Percentiles rank a stretch among this genome's conserved stretches.
phyloP scores from a whole-genome alignment of 2,329 filamentous ascomycete species.

The Fusarium nodosum region DNA sequence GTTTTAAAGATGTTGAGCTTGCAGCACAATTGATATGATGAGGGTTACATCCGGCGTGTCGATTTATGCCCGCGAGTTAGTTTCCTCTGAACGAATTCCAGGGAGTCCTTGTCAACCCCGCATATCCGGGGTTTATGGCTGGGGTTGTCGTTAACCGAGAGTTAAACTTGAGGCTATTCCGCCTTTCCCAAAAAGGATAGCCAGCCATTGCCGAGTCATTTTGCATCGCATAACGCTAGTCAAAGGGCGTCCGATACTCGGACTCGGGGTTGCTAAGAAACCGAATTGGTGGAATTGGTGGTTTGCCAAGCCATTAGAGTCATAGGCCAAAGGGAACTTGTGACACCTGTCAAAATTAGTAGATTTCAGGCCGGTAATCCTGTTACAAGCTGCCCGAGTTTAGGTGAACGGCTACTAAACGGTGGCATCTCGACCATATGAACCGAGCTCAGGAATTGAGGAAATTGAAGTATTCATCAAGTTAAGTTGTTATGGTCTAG shows the following conservation, averaged over 20 bases:
- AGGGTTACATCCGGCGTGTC: neutral
- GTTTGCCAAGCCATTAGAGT: neutral
- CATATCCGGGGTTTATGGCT: neutral
- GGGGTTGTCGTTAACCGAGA: neutral
- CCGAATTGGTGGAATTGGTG: neutral
- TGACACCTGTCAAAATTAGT: neutral
- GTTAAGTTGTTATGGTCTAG: neutral
- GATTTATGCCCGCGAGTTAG: neutral
- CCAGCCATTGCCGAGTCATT: neutral
- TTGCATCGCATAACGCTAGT: neutral
- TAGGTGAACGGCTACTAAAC: neutral
- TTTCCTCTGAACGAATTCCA: neutral
- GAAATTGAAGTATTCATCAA: neutral
- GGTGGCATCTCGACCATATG: neutral
- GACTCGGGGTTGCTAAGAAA: neutral
- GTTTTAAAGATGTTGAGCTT: neutral
- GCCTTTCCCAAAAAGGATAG: neutral
- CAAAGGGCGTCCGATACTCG: neutral
- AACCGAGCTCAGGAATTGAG: neutral
- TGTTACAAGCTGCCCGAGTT: neutral
- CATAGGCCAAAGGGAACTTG: neutral
- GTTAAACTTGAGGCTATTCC: neutral
- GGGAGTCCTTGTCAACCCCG: neutral
- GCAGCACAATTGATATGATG: neutral
- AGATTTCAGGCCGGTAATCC: neutral